Evolutionary conservation across 495 filamentous ascomycete species (phyloP).

Genomic region (Penicillium soppii): DNA sequence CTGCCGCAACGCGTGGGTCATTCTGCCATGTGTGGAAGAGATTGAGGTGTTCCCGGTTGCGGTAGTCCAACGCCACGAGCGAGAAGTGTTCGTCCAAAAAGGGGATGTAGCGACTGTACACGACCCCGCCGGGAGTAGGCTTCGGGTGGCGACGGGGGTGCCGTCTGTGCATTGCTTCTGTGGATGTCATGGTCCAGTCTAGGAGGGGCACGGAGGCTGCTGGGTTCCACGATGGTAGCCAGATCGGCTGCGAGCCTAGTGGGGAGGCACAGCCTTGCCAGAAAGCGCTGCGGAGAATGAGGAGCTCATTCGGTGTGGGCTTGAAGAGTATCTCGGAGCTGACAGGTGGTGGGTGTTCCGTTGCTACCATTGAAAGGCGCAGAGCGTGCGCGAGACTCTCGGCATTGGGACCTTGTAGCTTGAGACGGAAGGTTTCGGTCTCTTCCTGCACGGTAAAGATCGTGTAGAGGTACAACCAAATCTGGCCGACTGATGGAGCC

Average conservation of each 20-base stretch:
- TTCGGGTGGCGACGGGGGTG: slow-evolving; percentile 63
- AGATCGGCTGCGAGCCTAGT: slow-evolving; percentile 59
- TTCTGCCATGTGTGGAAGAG: slow-evolving; percentile 70
- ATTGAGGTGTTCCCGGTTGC: slow-evolving; percentile 51
- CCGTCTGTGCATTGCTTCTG: slow-evolving; percentile 43
- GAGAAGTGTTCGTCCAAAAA: slow-evolving; percentile 66
- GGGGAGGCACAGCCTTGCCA: slow-evolving; percentile 70
- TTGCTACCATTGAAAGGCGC: slow-evolving; percentile 16
- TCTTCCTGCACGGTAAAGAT: slow-evolving; percentile 54
- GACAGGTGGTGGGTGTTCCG: slow-evolving; percentile 43
- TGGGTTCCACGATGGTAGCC: slow-evolving; percentile 36
- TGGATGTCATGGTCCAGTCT: slow-evolving; percentile 37
- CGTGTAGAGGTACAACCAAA: slow-evolving; percentile 62
- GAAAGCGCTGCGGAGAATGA: slow-evolving; percentile 50
- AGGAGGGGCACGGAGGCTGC: slow-evolving; percentile 17
- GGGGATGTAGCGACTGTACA: slow-evolving; percentile 68
- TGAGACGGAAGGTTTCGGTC: slow-evolving; percentile 54
- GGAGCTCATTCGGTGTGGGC: slow-evolving; percentile 21
- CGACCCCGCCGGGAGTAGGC: slow-evolving; percentile 57
- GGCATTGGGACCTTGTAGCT: slow-evolving; percentile 47
- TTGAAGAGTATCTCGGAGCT: slow-evolving; percentile 20
- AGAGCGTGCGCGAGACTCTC: slow-evolving; percentile 37
- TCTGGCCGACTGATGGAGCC: slow-evolving; percentile 53
- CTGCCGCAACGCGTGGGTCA: slow-evolving; percentile 66
- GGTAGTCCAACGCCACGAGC: slow-evolving; percentile 59